Evolutionary conservation across 108 stramenopile species (phyloP).

Genomic region (Nitzschia putrida): DNA sequence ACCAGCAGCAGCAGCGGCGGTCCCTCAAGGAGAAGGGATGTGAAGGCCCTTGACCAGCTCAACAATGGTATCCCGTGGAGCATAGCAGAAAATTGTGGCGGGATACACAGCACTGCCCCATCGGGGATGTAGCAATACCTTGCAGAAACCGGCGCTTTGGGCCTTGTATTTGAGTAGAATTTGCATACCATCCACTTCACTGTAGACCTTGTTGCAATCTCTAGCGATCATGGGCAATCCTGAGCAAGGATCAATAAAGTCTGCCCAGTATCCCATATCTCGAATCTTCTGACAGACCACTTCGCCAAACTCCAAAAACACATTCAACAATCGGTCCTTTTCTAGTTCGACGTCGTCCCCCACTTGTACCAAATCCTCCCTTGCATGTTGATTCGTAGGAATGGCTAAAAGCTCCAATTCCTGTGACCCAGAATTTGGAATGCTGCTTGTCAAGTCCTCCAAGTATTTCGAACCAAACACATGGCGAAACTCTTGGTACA

Average conservation of each 20-base stretch:
- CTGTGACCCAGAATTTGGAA: not conserved
- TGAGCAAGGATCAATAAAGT: constrained; percentile 98
- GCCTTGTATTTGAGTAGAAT: constrained; percentile 82
- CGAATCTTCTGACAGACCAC: constrained; percentile 61
- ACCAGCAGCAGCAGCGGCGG: not conserved
- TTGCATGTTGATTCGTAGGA: constrained; percentile 84
- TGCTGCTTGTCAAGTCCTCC: constrained; percentile 5
- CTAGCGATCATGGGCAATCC: constrained; percentile 91
- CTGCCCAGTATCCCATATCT: constrained; percentile 79
- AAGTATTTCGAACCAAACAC: constrained; percentile 76
- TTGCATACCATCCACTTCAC: constrained; percentile 94
- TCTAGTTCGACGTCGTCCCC: constrained; percentile 84
- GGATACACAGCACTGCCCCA: constrained; percentile 97
- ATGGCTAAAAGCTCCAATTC: constrained; percentile 67
- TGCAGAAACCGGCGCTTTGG: constrained; percentile 95
- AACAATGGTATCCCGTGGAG: constrained; percentile 59
- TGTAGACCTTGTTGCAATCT: constrained; percentile 78
- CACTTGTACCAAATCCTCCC: constrained; percentile 80
- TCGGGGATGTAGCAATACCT: constrained; percentile 91
- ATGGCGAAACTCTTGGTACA: constrained; percentile 81
- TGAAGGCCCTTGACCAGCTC: constrained; percentile 42
- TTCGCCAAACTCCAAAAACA: constrained; percentile 74
- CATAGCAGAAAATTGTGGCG: constrained; percentile 90
- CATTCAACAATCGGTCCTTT: constrained; percentile 86
- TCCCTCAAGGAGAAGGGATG: not conserved